These are phyloP conservation scores for Brassica incana DNA, from an alignment of 345 rosid genomes.

Conservation along the genomic window DNA sequence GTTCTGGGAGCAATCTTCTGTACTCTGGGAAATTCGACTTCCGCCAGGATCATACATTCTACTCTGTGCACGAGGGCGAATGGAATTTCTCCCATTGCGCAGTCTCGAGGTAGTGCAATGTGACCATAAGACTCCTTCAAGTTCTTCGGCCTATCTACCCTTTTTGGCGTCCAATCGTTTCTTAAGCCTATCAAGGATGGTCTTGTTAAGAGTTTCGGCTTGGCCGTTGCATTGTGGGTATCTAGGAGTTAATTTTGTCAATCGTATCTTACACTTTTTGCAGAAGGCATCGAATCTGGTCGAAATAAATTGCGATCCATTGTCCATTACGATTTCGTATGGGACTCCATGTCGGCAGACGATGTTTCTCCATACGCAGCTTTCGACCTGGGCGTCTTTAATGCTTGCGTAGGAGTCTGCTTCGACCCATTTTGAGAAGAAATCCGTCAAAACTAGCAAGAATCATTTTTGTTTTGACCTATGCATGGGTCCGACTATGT, in stretches of 20 bases:
- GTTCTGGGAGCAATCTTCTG: background rate
- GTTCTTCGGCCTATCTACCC: background rate
- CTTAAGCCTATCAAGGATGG: background rate
- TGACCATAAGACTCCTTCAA: background rate
- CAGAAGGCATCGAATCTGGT: background rate
- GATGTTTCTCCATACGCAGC: background rate
- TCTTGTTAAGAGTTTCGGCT: background rate
- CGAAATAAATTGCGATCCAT: background rate
- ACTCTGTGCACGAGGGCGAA: background rate
- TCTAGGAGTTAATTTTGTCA: background rate
- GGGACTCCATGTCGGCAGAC: background rate
- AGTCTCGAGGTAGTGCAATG: background rate
- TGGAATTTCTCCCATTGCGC: background rate
- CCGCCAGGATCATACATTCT: background rate
- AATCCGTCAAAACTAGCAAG: background rate
- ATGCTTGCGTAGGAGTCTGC: background rate
- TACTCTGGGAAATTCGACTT: too few species aligned
- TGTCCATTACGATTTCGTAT: background rate
- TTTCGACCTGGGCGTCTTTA: too few species aligned
- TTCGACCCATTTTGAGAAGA: background rate
- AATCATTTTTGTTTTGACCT: background rate
- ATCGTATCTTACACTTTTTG: background rate
- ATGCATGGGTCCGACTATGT: background rate
- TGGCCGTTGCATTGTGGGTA: background rate
- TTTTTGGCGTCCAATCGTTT: background rate